These are phyloP conservation scores for Scutellaria baicalensis DNA, from an alignment of 257 asterid species.

Conservation along the genomic window DNA sequence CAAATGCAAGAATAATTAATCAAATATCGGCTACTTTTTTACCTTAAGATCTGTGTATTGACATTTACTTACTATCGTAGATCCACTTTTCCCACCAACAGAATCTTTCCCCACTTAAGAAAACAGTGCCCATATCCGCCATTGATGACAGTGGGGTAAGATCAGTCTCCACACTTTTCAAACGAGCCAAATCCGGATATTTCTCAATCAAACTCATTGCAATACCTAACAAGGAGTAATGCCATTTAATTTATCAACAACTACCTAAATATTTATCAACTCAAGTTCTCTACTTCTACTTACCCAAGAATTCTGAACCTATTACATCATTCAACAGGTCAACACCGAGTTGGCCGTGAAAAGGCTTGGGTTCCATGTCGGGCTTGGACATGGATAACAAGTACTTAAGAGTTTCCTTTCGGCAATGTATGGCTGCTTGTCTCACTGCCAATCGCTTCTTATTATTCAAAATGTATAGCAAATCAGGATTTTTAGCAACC, in stretches of 20 bases:
- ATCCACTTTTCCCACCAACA: background rate
- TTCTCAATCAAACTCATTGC: conserved; percentile 8
- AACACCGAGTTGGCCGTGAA: background rate
- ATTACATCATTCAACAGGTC: background rate
- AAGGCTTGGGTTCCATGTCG: background rate
- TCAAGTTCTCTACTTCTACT: background rate
- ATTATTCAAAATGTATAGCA: background rate
- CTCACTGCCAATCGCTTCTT: background rate
- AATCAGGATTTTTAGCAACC: background rate
- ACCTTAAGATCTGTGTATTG: too few relatives aligned
- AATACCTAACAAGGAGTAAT: background rate
- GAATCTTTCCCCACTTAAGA: background rate
- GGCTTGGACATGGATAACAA: background rate
- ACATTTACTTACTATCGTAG: background rate
- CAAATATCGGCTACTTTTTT: background rate
- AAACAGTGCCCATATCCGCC: background rate
- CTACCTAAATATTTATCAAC: background rate
- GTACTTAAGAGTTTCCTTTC: background rate
- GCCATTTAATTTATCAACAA: background rate
- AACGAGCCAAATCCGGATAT: background rate
- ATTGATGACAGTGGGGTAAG: background rate
- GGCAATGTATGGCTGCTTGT: background rate
- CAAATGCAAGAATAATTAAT: background rate
- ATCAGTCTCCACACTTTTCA: background rate
- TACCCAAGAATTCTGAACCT: background rate